Base-by-base conservation (phyloP, 768 basidiomycete genomes). In the Suillus brevipes region DNA sequence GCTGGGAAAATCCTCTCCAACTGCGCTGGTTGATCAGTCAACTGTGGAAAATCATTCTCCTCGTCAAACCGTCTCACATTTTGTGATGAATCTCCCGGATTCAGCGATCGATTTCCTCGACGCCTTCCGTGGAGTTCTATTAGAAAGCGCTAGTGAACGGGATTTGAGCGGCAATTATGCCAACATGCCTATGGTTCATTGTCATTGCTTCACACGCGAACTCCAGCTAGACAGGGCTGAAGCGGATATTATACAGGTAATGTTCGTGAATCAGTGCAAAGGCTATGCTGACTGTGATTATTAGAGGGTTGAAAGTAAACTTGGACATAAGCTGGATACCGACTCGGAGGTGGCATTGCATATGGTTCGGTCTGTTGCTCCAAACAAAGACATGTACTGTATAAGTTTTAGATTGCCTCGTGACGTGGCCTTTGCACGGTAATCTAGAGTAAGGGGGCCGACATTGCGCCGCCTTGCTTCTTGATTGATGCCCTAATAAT, bases 1-100 rank as follows among this genome's bases (percentile, higher is more conserved):
- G 23, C 49, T 61, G 12, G 61, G 25, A 18, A 50, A 31, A 18
- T 47, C 10, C 31, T 61, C 60, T 31, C 40, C 56, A 34, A 25
- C 64, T 56, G 50, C 38, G 55, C 60, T 4, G 4, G 52, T 59
- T 31, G 62, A 66, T 55, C 52, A 67, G 36, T 62, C 31, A n/a
- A 60, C 67, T 42, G 68, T 64, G 23, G 25, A 67, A 4, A 63
- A 61, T 23, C 25, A 69, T 52, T 79, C 75, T 9, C 74, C 80
- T 43, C 86, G 91, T 64, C 80, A 76, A 63, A 78, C 83, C 52
- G 87, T 97, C 68, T 79, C 87, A 14, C 97, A 97, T 74, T 95
- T 94, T 72, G 90, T 97, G n/a, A 97, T 99, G 95, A 99, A 99
- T 76, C 82, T 99, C 23, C 97, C 97, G 3, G 95, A 94, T 69